Conservation (phyloP, 2,329 filamentous ascomycete species). For the Chaetomium sp. region DNA sequence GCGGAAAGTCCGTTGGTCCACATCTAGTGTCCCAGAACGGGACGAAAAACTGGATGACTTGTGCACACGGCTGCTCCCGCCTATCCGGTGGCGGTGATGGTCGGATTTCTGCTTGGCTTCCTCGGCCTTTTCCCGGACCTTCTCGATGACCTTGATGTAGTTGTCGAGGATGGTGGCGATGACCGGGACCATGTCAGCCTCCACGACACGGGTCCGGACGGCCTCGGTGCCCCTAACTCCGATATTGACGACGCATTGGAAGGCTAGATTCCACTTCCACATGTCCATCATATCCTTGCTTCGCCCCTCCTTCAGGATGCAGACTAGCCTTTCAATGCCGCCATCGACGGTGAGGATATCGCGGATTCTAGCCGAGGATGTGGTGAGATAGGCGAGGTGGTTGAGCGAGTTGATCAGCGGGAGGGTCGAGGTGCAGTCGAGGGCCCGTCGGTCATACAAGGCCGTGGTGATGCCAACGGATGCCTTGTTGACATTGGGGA, state of each 20-base stretch:
- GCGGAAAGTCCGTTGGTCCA: slow-evolving; percentile 64
- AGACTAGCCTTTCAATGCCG: slow-evolving; percentile 92
- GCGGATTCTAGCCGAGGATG: slow-evolving; percentile 93
- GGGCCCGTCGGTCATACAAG: slow-evolving; percentile 92
- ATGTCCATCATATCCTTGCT: slow-evolving; percentile 99
- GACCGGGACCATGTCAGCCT: slow-evolving; percentile 98
- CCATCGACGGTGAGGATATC: slow-evolving; percentile 99
- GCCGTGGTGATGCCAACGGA: slow-evolving; percentile 94
- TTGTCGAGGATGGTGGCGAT: slow-evolving; percentile 98
- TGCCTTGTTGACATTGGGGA: slow-evolving; percentile 99
- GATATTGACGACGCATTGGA: slow-evolving; percentile 99
- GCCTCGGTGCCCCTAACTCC: slow-evolving; percentile 93
- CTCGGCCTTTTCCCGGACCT: slow-evolving; percentile 83
- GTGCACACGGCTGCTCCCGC: slow-evolving; percentile 51
- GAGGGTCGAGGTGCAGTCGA: slow-evolving; percentile 97
- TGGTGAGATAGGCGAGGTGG: slow-evolving; percentile 97
- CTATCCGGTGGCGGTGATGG: slow-evolving; percentile 53
- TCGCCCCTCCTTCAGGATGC: slow-evolving; percentile 95
- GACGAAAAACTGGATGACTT: slow-evolving; percentile 59
- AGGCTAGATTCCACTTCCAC: slow-evolving; percentile 99
- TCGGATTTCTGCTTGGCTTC: slow-evolving; percentile 74
- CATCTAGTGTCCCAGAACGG: slow-evolving; percentile 55
- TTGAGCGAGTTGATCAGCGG: slow-evolving; percentile 99
- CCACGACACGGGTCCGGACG: slow-evolving; percentile 91
- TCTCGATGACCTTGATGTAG: slow-evolving; percentile 95